Conservation (phyloP, 495 filamentous ascomycete species). For the Pyrenopolyporus hunteri region DNA sequence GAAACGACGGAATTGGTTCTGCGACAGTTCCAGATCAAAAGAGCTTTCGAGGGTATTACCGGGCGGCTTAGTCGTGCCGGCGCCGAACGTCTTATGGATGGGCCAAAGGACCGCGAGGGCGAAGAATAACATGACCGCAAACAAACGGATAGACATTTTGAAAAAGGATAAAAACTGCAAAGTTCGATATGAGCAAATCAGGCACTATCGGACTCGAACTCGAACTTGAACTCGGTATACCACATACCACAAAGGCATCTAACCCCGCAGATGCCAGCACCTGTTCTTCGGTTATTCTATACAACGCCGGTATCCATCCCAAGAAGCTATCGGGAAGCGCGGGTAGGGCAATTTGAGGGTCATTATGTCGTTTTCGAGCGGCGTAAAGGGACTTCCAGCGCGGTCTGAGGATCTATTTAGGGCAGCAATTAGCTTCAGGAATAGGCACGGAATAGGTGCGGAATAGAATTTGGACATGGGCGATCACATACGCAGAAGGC, state of each 20-base stretch:
- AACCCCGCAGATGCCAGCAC: slow-evolving; percentile 88
- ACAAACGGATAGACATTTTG: slow-evolving; percentile 87
- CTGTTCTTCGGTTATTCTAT: slow-evolving; percentile 85
- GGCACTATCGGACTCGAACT: no score
- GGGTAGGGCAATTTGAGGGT: slow-evolving; percentile 75
- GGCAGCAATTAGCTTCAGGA: slow-evolving; percentile 19
- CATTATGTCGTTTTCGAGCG: slow-evolving; percentile 74
- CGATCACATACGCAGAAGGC: slow-evolving; percentile 56
- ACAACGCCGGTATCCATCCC: slow-evolving; percentile 93
- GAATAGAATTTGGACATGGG: not conserved
- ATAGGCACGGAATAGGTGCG: no score
- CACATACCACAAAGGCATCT: slow-evolving; percentile 89
- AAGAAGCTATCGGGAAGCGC: slow-evolving; percentile 85
- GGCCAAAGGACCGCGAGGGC: slow-evolving; percentile 81
- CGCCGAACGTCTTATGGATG: slow-evolving; percentile 71
- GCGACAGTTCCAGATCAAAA: slow-evolving; percentile 13
- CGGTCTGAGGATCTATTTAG: slow-evolving; percentile 70
- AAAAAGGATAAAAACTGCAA: slow-evolving; percentile 88
- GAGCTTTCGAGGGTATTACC: slow-evolving; percentile 7
- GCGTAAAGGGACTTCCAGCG: slow-evolving; percentile 94
- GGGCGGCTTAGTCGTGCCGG: slow-evolving; percentile 8
- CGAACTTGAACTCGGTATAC: not conserved
- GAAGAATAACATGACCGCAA: slow-evolving; percentile 78
- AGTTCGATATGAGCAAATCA: not conserved
- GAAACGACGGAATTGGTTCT: not conserved